Conservation (phyloP, 345 rosid genomes). For the Boechera stricta region DNA sequence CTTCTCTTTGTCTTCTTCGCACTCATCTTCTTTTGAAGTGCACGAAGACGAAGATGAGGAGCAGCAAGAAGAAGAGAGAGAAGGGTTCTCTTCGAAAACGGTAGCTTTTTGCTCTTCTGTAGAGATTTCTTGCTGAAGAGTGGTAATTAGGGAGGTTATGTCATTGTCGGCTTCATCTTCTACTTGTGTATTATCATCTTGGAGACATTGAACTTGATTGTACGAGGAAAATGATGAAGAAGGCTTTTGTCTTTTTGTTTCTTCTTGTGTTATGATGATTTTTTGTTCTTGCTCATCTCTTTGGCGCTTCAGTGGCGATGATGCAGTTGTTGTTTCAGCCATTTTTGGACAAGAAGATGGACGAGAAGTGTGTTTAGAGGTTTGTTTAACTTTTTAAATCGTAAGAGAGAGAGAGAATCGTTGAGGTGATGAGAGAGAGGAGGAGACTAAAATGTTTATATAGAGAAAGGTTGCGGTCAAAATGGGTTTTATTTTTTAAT, state of each 20-base stretch:
- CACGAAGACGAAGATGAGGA: slow-evolving; percentile 42
- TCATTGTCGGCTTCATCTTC: slow-evolving; percentile 57
- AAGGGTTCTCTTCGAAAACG: slow-evolving; percentile 18
- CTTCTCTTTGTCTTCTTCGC: slow-evolving; percentile 51
- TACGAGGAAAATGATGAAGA: slow-evolving; percentile 41
- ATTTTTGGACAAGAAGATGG: slow-evolving; percentile 30
- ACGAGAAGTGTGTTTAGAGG: background rate
- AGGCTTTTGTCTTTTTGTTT: slow-evolving; percentile 56
- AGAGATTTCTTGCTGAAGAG: slow-evolving; percentile 63
- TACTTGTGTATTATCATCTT: slow-evolving; percentile 60
- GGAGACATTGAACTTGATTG: slow-evolving; percentile 50
- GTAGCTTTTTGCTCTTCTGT: slow-evolving; percentile 35
- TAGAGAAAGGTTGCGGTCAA: slow-evolving; percentile 63
- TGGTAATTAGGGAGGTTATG: slow-evolving; percentile 57
- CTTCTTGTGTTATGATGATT: slow-evolving; percentile 35
- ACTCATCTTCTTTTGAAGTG: slow-evolving; percentile 39
- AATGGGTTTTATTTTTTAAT: slow-evolving; percentile 16
- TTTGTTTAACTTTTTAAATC: background rate
- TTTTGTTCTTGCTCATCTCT: slow-evolving; percentile 60
- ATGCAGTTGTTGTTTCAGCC: slow-evolving; percentile 49
- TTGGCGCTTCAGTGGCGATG: slow-evolving; percentile 56
- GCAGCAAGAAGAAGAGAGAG: slow-evolving; percentile 38
- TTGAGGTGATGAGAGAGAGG: slow-evolving; percentile 55
- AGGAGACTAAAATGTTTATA: slow-evolving; percentile 52
- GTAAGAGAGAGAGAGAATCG: slow-evolving; percentile 24